phyloP scores from a whole-genome alignment of 2,329 filamentous ascomycete genomes.

The Ophiostoma sp. region DNA sequence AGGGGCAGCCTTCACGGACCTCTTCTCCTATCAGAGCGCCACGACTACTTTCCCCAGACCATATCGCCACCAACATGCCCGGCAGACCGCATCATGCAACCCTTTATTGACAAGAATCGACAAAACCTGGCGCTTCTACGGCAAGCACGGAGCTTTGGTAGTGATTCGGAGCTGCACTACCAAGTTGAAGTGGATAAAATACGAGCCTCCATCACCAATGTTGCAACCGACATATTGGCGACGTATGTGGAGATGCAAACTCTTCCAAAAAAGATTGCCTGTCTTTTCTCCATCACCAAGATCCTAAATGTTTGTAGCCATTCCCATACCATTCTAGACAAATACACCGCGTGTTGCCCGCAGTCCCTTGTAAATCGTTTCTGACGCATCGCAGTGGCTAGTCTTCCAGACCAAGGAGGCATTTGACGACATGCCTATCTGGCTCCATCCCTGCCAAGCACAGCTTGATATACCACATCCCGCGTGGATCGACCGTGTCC shows the following conservation, averaged over 20 bases:
- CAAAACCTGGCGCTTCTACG: background rate
- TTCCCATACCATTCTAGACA: background rate
- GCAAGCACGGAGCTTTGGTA: background rate
- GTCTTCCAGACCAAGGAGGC: background rate
- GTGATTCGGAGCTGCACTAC: background rate
- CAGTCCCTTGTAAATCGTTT: too few species aligned
- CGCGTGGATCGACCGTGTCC: background rate
- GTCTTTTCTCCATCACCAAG: background rate
- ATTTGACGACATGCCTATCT: background rate
- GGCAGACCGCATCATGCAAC: background rate
- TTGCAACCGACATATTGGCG: background rate
- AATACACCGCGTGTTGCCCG: background rate
- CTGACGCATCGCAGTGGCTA: background rate
- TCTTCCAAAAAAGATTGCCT: background rate
- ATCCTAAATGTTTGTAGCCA: background rate
- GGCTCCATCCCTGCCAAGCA: background rate
- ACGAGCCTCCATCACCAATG: background rate
- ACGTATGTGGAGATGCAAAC: background rate
- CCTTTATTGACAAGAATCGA: background rate
- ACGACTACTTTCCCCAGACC: background rate
- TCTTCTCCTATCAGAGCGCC: background rate
- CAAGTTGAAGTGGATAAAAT: background rate
- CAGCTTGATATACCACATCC: background rate
- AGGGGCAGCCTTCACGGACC: background rate
- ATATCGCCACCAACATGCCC: background rate